Evolutionary conservation across 2,329 filamentous ascomycete species (phyloP), one percentile per base, ranked within the genome.

Genomic region (Chaetomium globosum): DNA sequence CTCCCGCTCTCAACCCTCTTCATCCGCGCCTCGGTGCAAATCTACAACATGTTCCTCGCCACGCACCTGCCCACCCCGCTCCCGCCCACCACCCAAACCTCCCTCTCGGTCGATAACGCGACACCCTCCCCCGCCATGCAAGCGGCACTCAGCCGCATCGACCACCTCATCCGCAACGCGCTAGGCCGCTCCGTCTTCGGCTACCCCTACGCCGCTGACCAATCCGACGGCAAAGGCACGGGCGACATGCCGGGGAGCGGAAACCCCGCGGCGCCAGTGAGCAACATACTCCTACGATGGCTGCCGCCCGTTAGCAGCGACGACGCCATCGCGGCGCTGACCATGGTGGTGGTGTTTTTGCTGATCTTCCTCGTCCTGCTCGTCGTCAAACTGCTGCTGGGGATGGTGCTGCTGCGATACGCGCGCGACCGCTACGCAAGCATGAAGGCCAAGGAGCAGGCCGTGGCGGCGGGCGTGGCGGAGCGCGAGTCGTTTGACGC

Each of bases 11-110:
- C 93, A 1, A 98, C 93, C 71, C 87, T 99, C 56, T 97, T 99
- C 77, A 95, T 99, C 76, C 88, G 96, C 52, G 92, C 96, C 55
- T 93, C 92, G 0, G 85, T 98, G 52, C 95, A 99, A 76, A 97
- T 94, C 7, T 99, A 98, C 77, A 91, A 97, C 78, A 98, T 98
- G 94, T 96, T 98, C 74, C 85, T 98, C 16, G 91, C 93, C 3
- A 93, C 92, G 0, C 89, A 96, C 72, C 83, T 97, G 39, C 90
- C 92, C 0, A 85, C 90, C 9, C 91, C 92, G 0, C 82, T 92
- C 0, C 81, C 85, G 30, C 81, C 88, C 30, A 87, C 88, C 3
- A 81, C 86, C 31, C 85, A 89, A 56, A 88, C 89, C 21, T 85
- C 89, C 6, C 78, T 92, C 16, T 81, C 85, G 4, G 80, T 88